A percentile compares a stretch with the other conserved stretches of the same genome.
phyloP scores from a whole-genome alignment of 331 rosid genomes.

The Quercus lobata region DNA sequence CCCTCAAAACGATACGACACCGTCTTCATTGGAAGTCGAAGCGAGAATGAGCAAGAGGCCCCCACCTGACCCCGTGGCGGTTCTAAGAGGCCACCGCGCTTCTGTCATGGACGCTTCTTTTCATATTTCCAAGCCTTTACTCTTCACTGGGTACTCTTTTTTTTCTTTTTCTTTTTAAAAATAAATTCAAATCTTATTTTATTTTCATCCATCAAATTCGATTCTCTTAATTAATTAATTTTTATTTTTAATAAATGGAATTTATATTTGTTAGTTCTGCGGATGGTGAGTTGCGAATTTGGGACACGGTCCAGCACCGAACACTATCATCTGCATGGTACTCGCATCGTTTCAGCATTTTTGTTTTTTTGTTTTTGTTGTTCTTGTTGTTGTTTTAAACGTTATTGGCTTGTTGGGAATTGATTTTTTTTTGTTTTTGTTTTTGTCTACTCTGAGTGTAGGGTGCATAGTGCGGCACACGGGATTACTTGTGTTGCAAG shows the following conservation, averaged over 20 bases:
- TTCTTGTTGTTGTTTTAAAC: not conserved
- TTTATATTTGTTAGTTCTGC: slow-evolving; percentile 43
- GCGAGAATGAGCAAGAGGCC: slow-evolving; percentile 42
- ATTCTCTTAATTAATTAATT: not conserved
- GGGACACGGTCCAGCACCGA: slow-evolving; percentile 78
- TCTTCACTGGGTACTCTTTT: slow-evolving; percentile 59
- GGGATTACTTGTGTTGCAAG: slow-evolving; percentile 69
- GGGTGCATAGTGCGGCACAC: slow-evolving; percentile 87
- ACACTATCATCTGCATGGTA: slow-evolving; percentile 84
- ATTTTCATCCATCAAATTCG: too few relatives aligned
- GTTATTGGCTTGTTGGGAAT: not conserved
- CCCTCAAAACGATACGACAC: too few relatives aligned
- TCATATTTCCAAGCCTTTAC: slow-evolving; percentile 55
- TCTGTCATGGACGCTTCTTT: slow-evolving; percentile 73
- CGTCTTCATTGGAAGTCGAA: not conserved
- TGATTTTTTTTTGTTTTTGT: not conserved
- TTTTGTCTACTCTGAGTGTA: slow-evolving; percentile 17
- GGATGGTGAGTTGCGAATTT: slow-evolving; percentile 84
- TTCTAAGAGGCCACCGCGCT: slow-evolving; percentile 86
- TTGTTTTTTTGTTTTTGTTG: not conserved
- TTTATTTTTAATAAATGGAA: not conserved
- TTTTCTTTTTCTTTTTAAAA: too few relatives aligned
- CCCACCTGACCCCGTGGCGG: slow-evolving; percentile 93
- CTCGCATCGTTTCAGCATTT: not conserved
- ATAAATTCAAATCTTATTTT: not conserved